Percentiles rank a stretch among this genome's conserved stretches.
These are phyloP conservation scores for Hirschfeldia incana DNA, from an alignment of 345 rosid species.

Conservation along the genomic window DNA sequence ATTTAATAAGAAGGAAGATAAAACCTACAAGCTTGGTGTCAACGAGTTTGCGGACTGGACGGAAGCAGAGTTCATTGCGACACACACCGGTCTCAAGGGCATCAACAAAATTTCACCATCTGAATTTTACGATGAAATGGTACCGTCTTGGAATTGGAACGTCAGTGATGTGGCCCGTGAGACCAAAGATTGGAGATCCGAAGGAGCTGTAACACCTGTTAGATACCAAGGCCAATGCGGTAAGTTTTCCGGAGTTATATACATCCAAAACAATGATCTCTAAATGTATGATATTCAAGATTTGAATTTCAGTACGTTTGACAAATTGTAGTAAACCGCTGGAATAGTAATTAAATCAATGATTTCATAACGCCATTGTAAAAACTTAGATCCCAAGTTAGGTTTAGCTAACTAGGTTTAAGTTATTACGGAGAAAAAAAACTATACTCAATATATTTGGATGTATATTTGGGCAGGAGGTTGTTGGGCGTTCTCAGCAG, in stretches of 20 bases:
- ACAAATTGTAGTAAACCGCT: background rate
- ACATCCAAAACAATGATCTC: background rate
- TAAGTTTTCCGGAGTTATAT: background rate
- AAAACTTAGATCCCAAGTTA: slow-evolving; percentile 20
- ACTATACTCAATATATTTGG: background rate
- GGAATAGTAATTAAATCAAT: background rate
- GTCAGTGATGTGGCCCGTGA: slow-evolving; percentile 24
- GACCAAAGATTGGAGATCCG: slow-evolving; percentile 45
- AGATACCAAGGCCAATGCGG: slow-evolving; percentile 50
- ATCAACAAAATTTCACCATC: background rate
- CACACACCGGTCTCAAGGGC: slow-evolving; percentile 40
- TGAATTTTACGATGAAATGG: background rate
- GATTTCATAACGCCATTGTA: background rate
- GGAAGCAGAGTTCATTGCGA: slow-evolving; percentile 45
- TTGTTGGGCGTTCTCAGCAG: slow-evolving; percentile 72
- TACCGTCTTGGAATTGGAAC: slow-evolving; percentile 28
- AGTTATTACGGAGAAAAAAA: background rate
- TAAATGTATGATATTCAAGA: background rate
- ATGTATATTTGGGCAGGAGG: slow-evolving; percentile 28
- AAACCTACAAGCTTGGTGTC: slow-evolving; percentile 44
- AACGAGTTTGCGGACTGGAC: slow-evolving; percentile 53
- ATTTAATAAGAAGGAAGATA: slow-evolving; percentile 35
- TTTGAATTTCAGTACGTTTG: background rate
- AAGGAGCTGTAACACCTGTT: slow-evolving; percentile 47
- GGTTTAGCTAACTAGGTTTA: slow-evolving; percentile 8